phyloP scores from a whole-genome alignment of 2,329 filamentous ascomycete species.

The Coniochaeta pulveracea region DNA sequence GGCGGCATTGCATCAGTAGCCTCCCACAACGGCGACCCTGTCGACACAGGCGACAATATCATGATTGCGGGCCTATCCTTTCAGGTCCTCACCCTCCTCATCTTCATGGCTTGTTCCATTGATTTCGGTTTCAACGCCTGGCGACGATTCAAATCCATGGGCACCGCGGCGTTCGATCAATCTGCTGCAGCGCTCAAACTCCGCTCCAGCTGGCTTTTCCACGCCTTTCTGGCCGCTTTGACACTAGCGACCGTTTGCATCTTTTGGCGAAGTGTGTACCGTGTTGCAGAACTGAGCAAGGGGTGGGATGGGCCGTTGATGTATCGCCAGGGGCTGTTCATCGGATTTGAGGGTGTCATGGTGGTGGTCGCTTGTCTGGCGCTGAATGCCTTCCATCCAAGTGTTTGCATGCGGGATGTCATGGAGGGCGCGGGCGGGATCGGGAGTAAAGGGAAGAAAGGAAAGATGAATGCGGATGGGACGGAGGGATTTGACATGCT shows the following conservation, averaged over 20 bases:
- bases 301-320: slow-evolving; percentile 53
- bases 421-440: slow-evolving; percentile 11
- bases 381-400: slow-evolving; percentile 34
- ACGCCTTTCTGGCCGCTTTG: slow-evolving; percentile 42
- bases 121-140: slow-evolving; percentile 38
- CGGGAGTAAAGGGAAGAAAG: slow-evolving; percentile 6
- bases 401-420: slow-evolving; percentile 15
- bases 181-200: slow-evolving; percentile 22
- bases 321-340: slow-evolving; percentile 39
- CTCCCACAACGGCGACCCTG: slow-evolving; percentile 21
- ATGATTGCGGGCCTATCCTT: slow-evolving; percentile 53
- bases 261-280: slow-evolving; percentile 52
- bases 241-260: slow-evolving; percentile 49
- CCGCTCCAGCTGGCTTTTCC: slow-evolving; percentile 32
- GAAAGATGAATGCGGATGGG: not conserved
- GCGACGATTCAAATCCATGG: slow-evolving; percentile 21
- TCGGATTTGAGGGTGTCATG: slow-evolving; percentile 45
- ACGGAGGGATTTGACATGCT: not conserved
- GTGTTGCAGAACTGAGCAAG: slow-evolving; percentile 52
- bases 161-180: slow-evolving; percentile 24
- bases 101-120: slow-evolving; percentile 37
- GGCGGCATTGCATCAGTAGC: slow-evolving; percentile 40
- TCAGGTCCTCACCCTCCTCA: slow-evolving; percentile 45
- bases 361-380: slow-evolving; percentile 31
- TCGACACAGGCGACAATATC: slow-evolving; percentile 41